These are phyloP conservation scores for Aspergillus indologenus DNA, from an alignment of 495 filamentous ascomycete species.

Conservation along the genomic window DNA sequence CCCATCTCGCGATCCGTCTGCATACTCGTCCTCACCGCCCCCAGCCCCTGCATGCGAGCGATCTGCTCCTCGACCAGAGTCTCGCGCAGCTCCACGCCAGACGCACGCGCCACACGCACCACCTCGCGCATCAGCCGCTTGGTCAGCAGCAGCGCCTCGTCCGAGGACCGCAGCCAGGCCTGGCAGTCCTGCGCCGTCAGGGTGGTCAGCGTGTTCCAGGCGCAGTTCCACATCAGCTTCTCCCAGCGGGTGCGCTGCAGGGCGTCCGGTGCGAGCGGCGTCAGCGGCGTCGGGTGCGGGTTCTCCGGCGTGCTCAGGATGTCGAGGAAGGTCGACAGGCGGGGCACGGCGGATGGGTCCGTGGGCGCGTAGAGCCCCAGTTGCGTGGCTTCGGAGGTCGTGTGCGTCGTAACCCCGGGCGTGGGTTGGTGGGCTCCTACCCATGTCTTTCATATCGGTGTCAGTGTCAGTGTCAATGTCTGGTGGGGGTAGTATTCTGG, in stretches of 20 bases:
- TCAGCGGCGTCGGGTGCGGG: slow-evolving; percentile 26
- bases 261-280: slow-evolving; percentile 23
- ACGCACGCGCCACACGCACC: slow-evolving; percentile 42
- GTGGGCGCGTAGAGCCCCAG: slow-evolving; percentile 43
- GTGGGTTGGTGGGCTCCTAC: slow-evolving; percentile 46
- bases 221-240: slow-evolving; percentile 55
- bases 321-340: slow-evolving; percentile 37
- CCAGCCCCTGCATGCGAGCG: slow-evolving; percentile 39
- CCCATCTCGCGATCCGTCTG: slow-evolving; percentile 48
- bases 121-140: slow-evolving; percentile 47
- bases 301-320: slow-evolving; percentile 40
- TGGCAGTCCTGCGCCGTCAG: slow-evolving; percentile 50
- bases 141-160: slow-evolving; percentile 42
- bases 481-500: no score
- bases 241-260: slow-evolving; percentile 51
- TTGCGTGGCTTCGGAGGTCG: slow-evolving; percentile 45
- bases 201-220: slow-evolving; percentile 52
- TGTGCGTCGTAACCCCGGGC: slow-evolving; percentile 45
- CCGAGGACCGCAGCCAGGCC: slow-evolving; percentile 43
- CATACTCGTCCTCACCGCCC: slow-evolving; percentile 52
- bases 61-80: slow-evolving; percentile 41
- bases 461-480: background rate
- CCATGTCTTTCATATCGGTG: slow-evolving; percentile 40
- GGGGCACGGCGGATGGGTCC: slow-evolving; percentile 24
- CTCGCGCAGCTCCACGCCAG: slow-evolving; percentile 40